phyloP scores from a whole-genome alignment of 2,329 filamentous ascomycete species.

The Diaporthe australafricana region DNA sequence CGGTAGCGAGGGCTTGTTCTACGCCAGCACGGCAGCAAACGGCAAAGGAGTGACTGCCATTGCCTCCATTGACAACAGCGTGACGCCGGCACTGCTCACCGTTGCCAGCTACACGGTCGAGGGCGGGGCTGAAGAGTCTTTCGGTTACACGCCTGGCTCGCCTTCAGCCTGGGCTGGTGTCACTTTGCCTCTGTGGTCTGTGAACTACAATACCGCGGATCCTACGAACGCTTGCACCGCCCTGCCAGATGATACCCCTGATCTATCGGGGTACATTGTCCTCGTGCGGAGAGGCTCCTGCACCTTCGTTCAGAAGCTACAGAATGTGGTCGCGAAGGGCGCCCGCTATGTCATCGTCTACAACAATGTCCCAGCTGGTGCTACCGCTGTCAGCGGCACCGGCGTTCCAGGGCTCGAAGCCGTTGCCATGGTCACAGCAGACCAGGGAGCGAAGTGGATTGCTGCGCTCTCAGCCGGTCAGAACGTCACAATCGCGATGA shows the following conservation, averaged over 20 bases:
- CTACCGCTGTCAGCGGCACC: conserved; percentile 49
- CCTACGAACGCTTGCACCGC: conserved; percentile 63
- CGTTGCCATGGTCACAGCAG: conserved; percentile 54
- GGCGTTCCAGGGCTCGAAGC: conserved; percentile 48
- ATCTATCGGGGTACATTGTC: conserved; percentile 68
- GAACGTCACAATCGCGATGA: conserved; percentile 57
- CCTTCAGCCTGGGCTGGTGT: conserved; percentile 58
- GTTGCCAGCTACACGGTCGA: conserved; percentile 55
- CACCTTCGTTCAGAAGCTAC: conserved; percentile 64
- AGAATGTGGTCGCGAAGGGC: conserved; percentile 64
- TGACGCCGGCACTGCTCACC: conserved; percentile 56
- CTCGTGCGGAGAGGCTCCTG: conserved; percentile 71
- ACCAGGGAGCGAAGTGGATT: conserved; percentile 58
- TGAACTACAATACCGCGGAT: conserved; percentile 60
- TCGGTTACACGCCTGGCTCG: conserved; percentile 56
- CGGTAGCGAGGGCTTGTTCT: conserved; percentile 60
- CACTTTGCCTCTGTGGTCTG: conserved; percentile 61
- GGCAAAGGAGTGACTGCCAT: conserved; percentile 61
- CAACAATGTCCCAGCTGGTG: conserved; percentile 59
- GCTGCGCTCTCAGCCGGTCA: conserved; percentile 55
- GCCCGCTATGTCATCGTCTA: conserved; percentile 73
- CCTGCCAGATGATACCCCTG: conserved; percentile 64
- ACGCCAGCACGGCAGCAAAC: conserved; percentile 59
- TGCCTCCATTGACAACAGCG: conserved; percentile 61
- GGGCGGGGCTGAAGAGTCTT: conserved; percentile 46